Conservation (phyloP, 768 basidiomycete species). For the Panaeolus cyanescens region DNA sequence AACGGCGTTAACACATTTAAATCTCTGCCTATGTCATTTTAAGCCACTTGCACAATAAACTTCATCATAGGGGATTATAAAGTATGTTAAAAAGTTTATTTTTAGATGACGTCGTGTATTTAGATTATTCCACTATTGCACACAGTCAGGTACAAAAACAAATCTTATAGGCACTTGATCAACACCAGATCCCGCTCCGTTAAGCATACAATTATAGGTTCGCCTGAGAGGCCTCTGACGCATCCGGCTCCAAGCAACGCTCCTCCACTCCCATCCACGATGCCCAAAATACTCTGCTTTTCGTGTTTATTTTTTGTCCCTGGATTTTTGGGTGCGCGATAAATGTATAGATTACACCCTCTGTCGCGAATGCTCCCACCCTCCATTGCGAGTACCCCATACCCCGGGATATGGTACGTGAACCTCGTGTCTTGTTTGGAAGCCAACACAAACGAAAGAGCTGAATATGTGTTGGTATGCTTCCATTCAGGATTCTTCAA, state of each 20-base stretch:
- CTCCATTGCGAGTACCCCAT: conserved; percentile 81
- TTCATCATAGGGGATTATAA: neutral
- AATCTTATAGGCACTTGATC: conserved; percentile 30
- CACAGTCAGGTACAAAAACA: neutral
- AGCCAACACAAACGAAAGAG: conserved; percentile 91
- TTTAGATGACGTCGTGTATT: neutral
- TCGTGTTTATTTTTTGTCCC: conserved; percentile 57
- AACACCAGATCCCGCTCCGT: conserved; percentile 78
- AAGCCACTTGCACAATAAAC: neutral
- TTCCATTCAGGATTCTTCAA: conserved; percentile 50
- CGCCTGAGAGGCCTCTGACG: conserved; percentile 35
- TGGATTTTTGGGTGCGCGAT: conserved; percentile 51
- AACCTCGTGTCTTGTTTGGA: conserved; percentile 91
- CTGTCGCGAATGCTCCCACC: conserved; percentile 59
- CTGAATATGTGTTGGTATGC: conserved; percentile 84
- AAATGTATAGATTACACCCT: conserved; percentile 86
- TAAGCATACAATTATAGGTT: conserved; percentile 60
- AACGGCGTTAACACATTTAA: neutral
- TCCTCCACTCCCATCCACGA: conserved; percentile 70
- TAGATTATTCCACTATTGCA: neutral
- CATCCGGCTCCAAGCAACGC: conserved; percentile 77
- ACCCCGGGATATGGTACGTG: conserved; percentile 66
- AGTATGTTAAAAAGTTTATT: neutral
- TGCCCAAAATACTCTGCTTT: conserved; percentile 79
- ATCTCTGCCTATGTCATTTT: neutral